phyloP scores from a whole-genome alignment of 805 yeast genomes.

The Yueomyces sp. region DNA sequence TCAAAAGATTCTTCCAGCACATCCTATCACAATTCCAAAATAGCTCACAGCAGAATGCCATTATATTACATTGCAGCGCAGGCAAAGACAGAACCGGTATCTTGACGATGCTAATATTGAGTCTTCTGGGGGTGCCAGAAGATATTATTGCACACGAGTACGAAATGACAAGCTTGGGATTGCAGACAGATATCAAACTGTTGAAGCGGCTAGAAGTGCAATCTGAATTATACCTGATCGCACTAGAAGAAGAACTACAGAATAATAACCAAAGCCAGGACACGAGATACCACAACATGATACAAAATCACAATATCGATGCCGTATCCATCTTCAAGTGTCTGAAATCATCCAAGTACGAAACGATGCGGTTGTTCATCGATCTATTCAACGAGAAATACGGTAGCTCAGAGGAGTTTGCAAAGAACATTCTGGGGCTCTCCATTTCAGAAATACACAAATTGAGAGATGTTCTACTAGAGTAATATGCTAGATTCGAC shows the following conservation, averaged over 20 bases:
- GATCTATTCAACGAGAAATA: constrained; percentile 36
- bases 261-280: neutral
- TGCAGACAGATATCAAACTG: constrained; percentile 30
- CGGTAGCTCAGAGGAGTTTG: constrained; percentile 42
- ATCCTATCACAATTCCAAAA: constrained; percentile 33
- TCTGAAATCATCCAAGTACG: constrained; percentile 50
- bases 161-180: constrained; percentile 58
- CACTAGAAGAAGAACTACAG: constrained; percentile 5
- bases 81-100: constrained; percentile 84
- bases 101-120: constrained; percentile 50
- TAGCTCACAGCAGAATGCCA: constrained; percentile 26
- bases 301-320: constrained; percentile 11
- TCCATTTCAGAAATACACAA: constrained; percentile 29
- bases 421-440: constrained; percentile 31
- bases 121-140: constrained; percentile 51
- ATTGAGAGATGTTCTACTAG: constrained; percentile 24
- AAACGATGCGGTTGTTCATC: constrained; percentile 54
- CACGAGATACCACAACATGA: constrained; percentile 19
- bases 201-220: constrained; percentile 23
- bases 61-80: constrained; percentile 69
- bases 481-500: constrained; percentile 1
- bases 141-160: constrained; percentile 61
- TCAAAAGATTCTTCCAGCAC: constrained; percentile 36
- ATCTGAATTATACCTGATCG: constrained; percentile 23
- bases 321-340: constrained; percentile 41